These are phyloP conservation scores for Dryadomyces quercus-mongolicae DNA, from an alignment of 2,329 filamentous ascomycete species.

Conservation along the genomic window DNA sequence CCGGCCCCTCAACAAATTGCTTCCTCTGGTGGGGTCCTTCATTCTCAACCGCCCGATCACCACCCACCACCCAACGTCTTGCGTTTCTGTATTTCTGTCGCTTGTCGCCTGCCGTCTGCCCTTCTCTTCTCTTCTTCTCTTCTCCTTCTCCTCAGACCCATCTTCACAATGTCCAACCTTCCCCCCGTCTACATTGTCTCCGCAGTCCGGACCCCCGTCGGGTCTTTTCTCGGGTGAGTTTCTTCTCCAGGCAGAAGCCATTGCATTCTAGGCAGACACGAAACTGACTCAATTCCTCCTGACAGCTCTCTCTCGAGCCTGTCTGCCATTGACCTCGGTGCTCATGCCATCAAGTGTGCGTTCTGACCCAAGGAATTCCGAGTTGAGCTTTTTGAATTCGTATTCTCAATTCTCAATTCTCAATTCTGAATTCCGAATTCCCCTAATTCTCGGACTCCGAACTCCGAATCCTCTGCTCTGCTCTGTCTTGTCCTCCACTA, in stretches of 20 bases:
- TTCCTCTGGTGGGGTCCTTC: background rate
- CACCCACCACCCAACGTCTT: background rate
- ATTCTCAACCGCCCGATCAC: background rate
- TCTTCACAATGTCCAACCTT: conserved; percentile 57
- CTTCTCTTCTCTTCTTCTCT: background rate
- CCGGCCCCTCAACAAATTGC: conserved; percentile 4
- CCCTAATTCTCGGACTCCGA: too few species aligned
- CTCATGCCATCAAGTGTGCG: conserved; percentile 84
- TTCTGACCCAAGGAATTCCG: too few species aligned
- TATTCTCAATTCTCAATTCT: too few species aligned
- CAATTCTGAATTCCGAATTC: too few species aligned
- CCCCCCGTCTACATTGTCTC: conserved; percentile 95
- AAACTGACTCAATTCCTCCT: background rate
- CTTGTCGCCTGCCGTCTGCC: too few species aligned
- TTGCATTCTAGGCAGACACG: background rate
- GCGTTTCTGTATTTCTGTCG: background rate
- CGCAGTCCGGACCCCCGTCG: conserved; percentile 77
- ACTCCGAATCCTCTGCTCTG: background rate
- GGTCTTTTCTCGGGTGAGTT: conserved; percentile 81
- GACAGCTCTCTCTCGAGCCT: conserved; percentile 79
- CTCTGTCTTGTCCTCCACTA: background rate
- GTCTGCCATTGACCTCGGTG: conserved; percentile 74
- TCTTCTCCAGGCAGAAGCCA: background rate
- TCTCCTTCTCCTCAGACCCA: background rate
- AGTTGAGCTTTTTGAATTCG: too few species aligned